A percentile compares a stretch with the other conserved stretches of the same genome.
These are phyloP conservation scores for Phytopythium montanum DNA, from an alignment of 352 stramenopile genomes.

Conservation along the genomic window DNA sequence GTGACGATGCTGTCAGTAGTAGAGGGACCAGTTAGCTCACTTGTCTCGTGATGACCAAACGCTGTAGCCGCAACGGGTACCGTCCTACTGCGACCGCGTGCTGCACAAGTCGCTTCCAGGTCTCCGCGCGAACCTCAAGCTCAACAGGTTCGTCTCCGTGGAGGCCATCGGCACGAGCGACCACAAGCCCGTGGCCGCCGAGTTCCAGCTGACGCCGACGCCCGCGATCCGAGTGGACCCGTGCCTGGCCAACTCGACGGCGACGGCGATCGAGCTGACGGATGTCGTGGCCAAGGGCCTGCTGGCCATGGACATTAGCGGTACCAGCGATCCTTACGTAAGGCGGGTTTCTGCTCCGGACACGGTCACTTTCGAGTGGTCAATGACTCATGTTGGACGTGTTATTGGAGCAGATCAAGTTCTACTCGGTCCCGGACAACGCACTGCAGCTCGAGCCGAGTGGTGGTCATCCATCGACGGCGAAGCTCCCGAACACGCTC, in stretches of 20 bases:
- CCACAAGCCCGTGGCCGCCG: constrained; percentile 74
- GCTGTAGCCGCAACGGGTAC: constrained; percentile 58
- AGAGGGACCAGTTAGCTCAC: not conserved
- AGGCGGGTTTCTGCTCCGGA: constrained; percentile 2
- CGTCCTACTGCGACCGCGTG: constrained; percentile 84
- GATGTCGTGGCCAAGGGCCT: constrained; percentile 58
- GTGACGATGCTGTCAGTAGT: not conserved
- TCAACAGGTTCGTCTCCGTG: constrained; percentile 53
- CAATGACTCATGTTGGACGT: not conserved
- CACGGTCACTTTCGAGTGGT: not conserved
- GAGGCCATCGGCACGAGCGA: constrained; percentile 74
- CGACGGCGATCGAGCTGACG: constrained; percentile 54
- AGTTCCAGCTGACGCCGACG: constrained; percentile 47
- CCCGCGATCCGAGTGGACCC: constrained; percentile 20
- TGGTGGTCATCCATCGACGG: constrained; percentile 48
- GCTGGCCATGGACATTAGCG: constrained; percentile 67
- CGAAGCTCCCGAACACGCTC: constrained; percentile 62
- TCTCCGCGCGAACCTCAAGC: constrained; percentile 43
- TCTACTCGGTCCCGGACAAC: constrained; percentile 56
- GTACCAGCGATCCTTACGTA: constrained; percentile 81
- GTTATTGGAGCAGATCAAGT: constrained; percentile 47
- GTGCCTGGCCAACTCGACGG: constrained; percentile 15
- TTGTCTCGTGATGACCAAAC: no score
- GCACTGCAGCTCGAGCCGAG: constrained; percentile 45
- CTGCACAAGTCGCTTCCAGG: constrained; percentile 79